Evolutionary conservation across 345 rosid species (phyloP).

Genomic region (Boechera retrofracta): DNA sequence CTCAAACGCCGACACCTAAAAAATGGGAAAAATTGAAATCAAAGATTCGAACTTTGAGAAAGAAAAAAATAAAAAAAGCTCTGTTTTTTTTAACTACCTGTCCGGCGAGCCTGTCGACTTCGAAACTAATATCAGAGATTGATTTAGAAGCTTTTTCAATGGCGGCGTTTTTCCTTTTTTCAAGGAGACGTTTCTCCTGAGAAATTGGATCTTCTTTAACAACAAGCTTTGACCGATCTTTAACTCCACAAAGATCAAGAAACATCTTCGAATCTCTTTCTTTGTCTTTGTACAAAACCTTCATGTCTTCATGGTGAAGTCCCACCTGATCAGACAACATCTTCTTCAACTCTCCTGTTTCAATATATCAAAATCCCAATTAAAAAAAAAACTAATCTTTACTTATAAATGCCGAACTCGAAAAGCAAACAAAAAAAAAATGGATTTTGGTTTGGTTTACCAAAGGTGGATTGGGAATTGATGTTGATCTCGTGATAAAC

Average conservation of each 20-base stretch:
- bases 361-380: not conserved
- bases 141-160: constrained; percentile 88
- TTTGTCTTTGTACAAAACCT: constrained; percentile 86
- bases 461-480: constrained; percentile 83
- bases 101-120: constrained; percentile 86
- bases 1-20: constrained; percentile 84
- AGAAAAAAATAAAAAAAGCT: no score
- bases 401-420: not conserved
- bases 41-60: not conserved
- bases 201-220: constrained; percentile 86
- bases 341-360: constrained; percentile 94
- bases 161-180: constrained; percentile 77
- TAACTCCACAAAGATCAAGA: constrained; percentile 86
- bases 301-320: constrained; percentile 90
- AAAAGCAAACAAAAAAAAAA: not conserved
- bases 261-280: constrained; percentile 97
- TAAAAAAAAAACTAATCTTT: not conserved
- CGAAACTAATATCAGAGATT: constrained; percentile 82
- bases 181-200: constrained; percentile 83
- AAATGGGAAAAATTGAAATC: constrained; percentile 12
- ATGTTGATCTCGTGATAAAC: constrained; percentile 79
- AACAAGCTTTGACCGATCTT: constrained; percentile 85
- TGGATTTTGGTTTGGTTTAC: constrained; percentile 45
- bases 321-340: constrained; percentile 76
- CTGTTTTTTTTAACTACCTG: constrained; percentile 48